phyloP scores from a whole-genome alignment of 768 basidiomycete species.

The Sporobolomyces phaffii region DNA sequence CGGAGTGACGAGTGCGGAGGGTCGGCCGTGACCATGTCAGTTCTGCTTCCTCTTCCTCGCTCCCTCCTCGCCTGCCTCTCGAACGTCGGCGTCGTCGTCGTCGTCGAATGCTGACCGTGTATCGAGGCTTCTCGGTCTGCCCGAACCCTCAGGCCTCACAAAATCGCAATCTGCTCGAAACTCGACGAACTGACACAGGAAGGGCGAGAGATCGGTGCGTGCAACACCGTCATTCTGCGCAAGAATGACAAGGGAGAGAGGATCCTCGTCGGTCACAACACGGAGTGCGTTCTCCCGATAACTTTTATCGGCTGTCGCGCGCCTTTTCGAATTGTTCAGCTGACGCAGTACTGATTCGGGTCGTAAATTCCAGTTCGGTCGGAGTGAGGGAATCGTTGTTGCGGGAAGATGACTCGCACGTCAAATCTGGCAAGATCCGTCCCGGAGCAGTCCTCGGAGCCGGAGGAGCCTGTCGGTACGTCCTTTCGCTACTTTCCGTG shows the following conservation, averaged over 20 bases:
- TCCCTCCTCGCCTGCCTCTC: background rate
- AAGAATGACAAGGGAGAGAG: slow-evolving; percentile 32
- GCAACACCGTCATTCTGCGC: slow-evolving; percentile 38
- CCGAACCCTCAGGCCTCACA: slow-evolving; percentile 40
- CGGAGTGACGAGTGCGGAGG: slow-evolving; percentile 40
- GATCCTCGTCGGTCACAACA: slow-evolving; percentile 41
- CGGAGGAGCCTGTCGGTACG: slow-evolving; percentile 39
- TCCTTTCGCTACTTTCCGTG: background rate
- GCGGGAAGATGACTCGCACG: slow-evolving; percentile 27
- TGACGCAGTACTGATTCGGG: background rate
- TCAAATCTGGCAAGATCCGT: slow-evolving; percentile 27
- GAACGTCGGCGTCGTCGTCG: too few relatives aligned
- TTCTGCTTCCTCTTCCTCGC: background rate
- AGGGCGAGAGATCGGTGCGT: slow-evolving; percentile 39
- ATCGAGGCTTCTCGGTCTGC: too few relatives aligned
- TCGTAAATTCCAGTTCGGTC: slow-evolving; percentile 16
- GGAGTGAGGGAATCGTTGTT: slow-evolving; percentile 32
- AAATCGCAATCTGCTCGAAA: slow-evolving; percentile 36
- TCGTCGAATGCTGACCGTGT: too few relatives aligned
- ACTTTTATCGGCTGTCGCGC: background rate
- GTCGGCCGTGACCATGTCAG: slow-evolving; percentile 41
- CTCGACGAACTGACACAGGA: slow-evolving; percentile 39
- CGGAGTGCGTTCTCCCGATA: slow-evolving; percentile 38
- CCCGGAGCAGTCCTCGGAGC: slow-evolving; percentile 40
- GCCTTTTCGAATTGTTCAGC: too few relatives aligned